These are phyloP conservation scores for Starmerella potacharoeniae DNA, from an alignment of 805 yeast species.

Conservation along the genomic window DNA sequence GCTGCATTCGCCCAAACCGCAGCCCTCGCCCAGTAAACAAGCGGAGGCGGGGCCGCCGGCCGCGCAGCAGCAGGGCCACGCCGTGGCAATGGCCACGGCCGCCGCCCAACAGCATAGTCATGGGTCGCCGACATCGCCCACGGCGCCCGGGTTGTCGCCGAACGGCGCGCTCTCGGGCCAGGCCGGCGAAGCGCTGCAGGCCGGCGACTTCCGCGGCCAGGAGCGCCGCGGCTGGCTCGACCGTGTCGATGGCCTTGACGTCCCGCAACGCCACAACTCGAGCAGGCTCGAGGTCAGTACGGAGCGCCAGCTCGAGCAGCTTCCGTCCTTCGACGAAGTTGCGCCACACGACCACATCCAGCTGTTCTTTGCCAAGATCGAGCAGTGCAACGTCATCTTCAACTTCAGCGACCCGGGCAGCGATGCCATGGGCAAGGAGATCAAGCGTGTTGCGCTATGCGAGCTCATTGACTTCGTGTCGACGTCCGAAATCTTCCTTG, in stretches of 20 bases:
- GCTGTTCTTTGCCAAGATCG: slow-evolving; percentile 75
- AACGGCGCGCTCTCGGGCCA: background rate
- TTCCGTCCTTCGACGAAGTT: slow-evolving; percentile 83
- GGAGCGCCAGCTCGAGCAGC: slow-evolving; percentile 52
- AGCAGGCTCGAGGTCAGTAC: slow-evolving; percentile 78
- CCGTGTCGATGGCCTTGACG: slow-evolving; percentile 63
- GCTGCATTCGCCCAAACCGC: slow-evolving; percentile 7
- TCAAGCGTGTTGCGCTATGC: slow-evolving; percentile 74
- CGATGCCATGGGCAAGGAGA: slow-evolving; percentile 85
- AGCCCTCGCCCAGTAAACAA: slow-evolving; percentile 9
- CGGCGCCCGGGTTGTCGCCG: background rate
- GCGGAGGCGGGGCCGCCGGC: background rate
- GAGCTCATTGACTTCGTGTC: slow-evolving; percentile 84
- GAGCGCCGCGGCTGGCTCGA: slow-evolving; percentile 32
- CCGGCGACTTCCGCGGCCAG: background rate
- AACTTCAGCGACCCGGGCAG: slow-evolving; percentile 89
- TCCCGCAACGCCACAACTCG: slow-evolving; percentile 85
- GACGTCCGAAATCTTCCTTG: slow-evolving; percentile 59
- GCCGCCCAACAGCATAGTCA: background rate
- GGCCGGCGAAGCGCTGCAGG: slow-evolving; percentile 3
- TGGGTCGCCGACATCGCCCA: background rate
- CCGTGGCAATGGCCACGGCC: background rate
- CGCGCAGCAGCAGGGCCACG: background rate
- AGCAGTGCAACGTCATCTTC: slow-evolving; percentile 88
- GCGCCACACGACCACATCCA: slow-evolving; percentile 68